These are phyloP conservation scores for Hyphopichia khmerensis DNA, from an alignment of 1,139 yeast genomes.

Conservation along the genomic window DNA sequence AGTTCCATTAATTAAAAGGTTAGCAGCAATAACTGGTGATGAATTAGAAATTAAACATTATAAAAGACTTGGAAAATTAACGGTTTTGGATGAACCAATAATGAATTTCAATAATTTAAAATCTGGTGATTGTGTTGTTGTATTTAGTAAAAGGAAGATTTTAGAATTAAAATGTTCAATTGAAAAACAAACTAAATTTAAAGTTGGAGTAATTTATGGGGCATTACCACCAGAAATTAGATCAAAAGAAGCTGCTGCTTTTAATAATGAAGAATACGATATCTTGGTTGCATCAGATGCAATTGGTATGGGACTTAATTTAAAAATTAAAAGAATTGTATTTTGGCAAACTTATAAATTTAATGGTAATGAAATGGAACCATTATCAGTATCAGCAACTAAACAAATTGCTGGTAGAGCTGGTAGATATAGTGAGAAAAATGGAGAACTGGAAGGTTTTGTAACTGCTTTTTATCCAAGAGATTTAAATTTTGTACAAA, in stretches of 20 bases:
- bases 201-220: conserved; percentile 91
- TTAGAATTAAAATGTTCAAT: conserved; percentile 63
- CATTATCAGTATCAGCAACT: conserved; percentile 61
- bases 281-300: conserved; percentile 94
- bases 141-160: conserved; percentile 75
- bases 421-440: conserved; percentile 60
- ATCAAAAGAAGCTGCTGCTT: conserved; percentile 74
- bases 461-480: conserved; percentile 52
- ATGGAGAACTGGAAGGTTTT: conserved; percentile 52
- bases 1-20: conserved; percentile 57
- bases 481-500: conserved; percentile 44
- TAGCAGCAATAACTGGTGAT: conserved; percentile 76
- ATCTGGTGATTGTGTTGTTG: conserved; percentile 87
- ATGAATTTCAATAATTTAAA: conserved; percentile 36
- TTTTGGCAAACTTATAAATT: conserved; percentile 70
- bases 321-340: conserved; percentile 76
- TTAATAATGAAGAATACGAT: conserved; percentile 75
- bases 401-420: conserved; percentile 98
- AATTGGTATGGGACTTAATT: conserved; percentile 93
- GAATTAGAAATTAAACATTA: conserved; percentile 66
- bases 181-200: conserved; percentile 57
- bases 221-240: conserved; percentile 96
- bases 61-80: conserved; percentile 70
- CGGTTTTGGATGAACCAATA: conserved; percentile 45
- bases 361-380: conserved; percentile 56